Evolutionary conservation across 176 grass and related monocot genomes (phyloP), one percentile per base, ranked within the genome.

Genomic region (Carex parvula): DNA sequence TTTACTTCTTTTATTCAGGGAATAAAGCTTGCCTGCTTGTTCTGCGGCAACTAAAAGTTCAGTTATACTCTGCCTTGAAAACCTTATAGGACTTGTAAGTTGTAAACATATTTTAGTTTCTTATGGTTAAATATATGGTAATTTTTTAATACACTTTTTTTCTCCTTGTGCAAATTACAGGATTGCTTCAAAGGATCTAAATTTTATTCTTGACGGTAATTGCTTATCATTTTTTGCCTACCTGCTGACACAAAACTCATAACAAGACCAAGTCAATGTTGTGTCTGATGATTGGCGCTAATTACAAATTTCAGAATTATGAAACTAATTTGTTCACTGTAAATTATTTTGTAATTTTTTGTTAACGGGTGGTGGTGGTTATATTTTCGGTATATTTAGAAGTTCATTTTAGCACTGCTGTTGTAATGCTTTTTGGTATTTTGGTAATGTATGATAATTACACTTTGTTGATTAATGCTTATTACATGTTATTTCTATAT

Each of bases 11-110:
- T 91, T 72, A 39, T 94, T 55, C 80, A 98, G 95, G 95, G 89
- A 83, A 93, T 98, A 86, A 98, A 93, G 83, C 89, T 98, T 89
- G 88, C 92, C n/a, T 80, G 92, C 94, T 89, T 98, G 92, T 82
- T 98, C 95, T 73, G 92, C 95, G 10, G 92, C 92, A 86, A 98
- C 95, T 89, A 98, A 98, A 90, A 93, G 92, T 91, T 98, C 92
- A 18, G 92, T 94, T 29, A 86, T 98, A 64, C 12, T 98, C 42
- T 91, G 87, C 66, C 89, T 98, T 75, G 92, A 94, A 89, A 94
- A 85, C 81, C 95, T 98, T 89, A 90, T 98, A 87, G 92, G 95
- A 84, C 81, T 91, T 65, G 22, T 70, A 79, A 48, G 77, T 91
- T 65, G 22, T 70, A 79, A 48, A 84, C 57, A 80, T 37, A 9